These are phyloP conservation scores for Penicillium occitanis DNA, from an alignment of 2,329 filamentous ascomycete species.

Conservation along the genomic window DNA sequence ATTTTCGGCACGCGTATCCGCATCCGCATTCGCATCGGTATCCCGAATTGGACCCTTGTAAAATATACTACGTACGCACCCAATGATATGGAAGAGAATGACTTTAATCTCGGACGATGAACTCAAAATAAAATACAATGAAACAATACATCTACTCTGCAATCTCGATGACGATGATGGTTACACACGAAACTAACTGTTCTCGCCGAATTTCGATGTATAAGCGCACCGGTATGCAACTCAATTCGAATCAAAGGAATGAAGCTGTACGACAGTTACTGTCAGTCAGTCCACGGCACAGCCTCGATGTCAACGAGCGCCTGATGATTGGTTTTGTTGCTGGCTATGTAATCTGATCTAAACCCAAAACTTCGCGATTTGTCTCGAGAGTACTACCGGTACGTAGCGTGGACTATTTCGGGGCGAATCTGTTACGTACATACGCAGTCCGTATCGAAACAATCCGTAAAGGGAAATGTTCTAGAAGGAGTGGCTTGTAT, in stretches of 20 bases:
- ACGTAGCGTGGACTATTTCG: not conserved
- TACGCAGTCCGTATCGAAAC: not conserved
- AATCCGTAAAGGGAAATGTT: conserved; percentile 5
- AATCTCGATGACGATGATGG: not conserved
- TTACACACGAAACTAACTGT: not conserved
- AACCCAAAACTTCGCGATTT: not conserved
- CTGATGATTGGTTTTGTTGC: not conserved
- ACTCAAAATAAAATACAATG: not conserved
- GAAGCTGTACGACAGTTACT: not conserved
- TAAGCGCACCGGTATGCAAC: not conserved
- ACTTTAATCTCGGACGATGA: not conserved
- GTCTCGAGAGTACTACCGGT: not conserved
- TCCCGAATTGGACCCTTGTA: conserved; percentile 6
- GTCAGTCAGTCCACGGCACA: not conserved
- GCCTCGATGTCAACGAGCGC: not conserved
- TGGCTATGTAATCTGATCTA: not conserved
- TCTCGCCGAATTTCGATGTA: not conserved
- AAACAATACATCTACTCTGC: not conserved
- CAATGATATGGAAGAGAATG: not conserved
- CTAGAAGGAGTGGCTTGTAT: conserved; percentile 7
- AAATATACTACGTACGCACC: not conserved
- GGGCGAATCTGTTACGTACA: conserved; percentile 3
- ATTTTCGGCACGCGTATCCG: conserved; percentile 2
- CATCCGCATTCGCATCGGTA: not conserved
- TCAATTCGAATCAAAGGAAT: not conserved